Evolutionary conservation across 2,329 filamentous ascomycete species (phyloP), one percentile per base, ranked within the genome.

Genomic region (Didymella segeticola): DNA sequence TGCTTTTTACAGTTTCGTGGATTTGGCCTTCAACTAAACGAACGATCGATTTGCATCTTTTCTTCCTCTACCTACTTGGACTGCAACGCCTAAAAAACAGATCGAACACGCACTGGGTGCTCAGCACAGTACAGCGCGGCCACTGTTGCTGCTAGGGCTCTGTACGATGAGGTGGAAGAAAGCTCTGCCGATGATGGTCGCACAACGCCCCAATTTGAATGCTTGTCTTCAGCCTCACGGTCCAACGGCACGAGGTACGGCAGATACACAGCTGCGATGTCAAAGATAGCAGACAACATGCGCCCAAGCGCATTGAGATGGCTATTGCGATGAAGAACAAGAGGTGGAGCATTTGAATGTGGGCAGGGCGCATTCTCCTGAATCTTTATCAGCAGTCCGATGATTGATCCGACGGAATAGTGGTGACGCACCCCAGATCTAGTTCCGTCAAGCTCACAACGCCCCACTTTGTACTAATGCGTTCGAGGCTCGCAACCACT

Each of bases 371-470:
- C 20, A 9, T n/a, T n/a, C n/a, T n/a, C n/a, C n/a, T n/a, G 36
- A 20, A 5, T 52, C 23, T 46, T 23, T 29, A 36, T 34, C 29
- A 42, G n/a, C 11, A 37, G 22, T 41, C 19, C 33, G 39, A 36
- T 37, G 36, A 36, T 30, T 20, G 14, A 19, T n/a, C 37, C 42
- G 19, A 42, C 9, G 17, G 29, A 36, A n/a, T n/a, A n/a, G 36
- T 31, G 23, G 46, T 53, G 49, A 53, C 49, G 43, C 36, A 29
- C 42, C 43, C 49, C 42, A 30, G 48, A 46, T 52, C 4, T 23
- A 43, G 9, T 36, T 27, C 17, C 10, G 29, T 42, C 33, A 42
- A 50, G 39, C 36, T 22, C 39, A 17, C 25, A 27, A 27, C 14
- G 29, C 34, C 49, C 49, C 42, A 23, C 37, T 47, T 47, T 46